Conservation (phyloP, 768 basidiomycete species). For the Crassisporium funariophilum region DNA sequence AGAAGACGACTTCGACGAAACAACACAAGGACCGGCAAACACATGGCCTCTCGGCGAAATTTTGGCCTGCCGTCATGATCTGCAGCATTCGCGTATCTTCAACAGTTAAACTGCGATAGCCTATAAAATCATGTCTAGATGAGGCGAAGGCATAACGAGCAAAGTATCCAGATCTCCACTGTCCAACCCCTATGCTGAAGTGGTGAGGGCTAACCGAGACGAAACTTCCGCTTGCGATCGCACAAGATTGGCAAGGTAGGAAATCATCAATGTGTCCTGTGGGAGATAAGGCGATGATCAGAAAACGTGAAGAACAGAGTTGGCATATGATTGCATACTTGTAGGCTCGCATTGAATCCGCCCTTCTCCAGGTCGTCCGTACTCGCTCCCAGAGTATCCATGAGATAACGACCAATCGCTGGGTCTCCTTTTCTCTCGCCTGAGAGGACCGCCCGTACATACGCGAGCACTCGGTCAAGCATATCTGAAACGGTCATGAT, state of each 20-base stretch:
- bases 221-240: slow-evolving; percentile 93
- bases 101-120: slow-evolving; percentile 60
- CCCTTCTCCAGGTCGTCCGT: slow-evolving; percentile 71
- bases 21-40: slow-evolving; percentile 67
- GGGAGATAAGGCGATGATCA: slow-evolving; percentile 15
- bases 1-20: slow-evolving; percentile 39
- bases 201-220: slow-evolving; percentile 78
- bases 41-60: slow-evolving; percentile 98
- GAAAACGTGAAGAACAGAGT: neutral
- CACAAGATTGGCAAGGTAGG: slow-evolving; percentile 91
- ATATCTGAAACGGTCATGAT: slow-evolving; percentile 70
- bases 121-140: slow-evolving; percentile 14
- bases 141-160: slow-evolving; percentile 12
- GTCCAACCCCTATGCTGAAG: slow-evolving; percentile 38
- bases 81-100: slow-evolving; percentile 96
- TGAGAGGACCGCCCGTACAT: slow-evolving; percentile 78
- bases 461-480: slow-evolving; percentile 83
- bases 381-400: slow-evolving; percentile 81
- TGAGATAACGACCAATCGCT: slow-evolving; percentile 86
- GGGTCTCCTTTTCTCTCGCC: slow-evolving; percentile 82
- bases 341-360: slow-evolving; percentile 74
- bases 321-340: slow-evolving; percentile 43
- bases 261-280: slow-evolving; percentile 92
- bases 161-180: slow-evolving; percentile 14
- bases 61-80: slow-evolving; percentile 84